Conservation (phyloP, 2,329 filamentous ascomycete genomes). For the Calonectria crousiana region DNA sequence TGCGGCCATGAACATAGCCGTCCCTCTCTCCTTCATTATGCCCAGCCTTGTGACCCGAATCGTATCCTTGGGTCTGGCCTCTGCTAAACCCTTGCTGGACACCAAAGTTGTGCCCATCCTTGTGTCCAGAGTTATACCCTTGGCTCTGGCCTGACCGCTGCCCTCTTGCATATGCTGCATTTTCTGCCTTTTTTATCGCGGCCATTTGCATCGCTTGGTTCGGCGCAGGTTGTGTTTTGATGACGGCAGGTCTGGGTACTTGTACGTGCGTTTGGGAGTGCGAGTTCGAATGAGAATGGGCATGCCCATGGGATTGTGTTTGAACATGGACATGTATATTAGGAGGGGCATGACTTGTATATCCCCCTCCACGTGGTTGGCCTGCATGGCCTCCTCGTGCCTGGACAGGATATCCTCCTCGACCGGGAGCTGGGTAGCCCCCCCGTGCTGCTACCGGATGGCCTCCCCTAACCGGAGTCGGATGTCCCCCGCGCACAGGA, state of each 20-base stretch:
- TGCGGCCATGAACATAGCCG: not conserved
- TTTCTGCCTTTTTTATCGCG: not conserved
- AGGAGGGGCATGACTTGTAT: not conserved
- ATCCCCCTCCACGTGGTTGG: not conserved
- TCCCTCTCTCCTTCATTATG: not conserved
- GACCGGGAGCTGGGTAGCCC: not conserved
- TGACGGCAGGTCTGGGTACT: not conserved
- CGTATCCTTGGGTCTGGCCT: not conserved
- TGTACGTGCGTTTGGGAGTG: not conserved
- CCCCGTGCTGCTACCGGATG: not conserved
- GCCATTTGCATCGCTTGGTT: slow-evolving; percentile 4
- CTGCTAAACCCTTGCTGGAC: not conserved
- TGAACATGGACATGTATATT: not conserved
- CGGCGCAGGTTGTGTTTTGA: not conserved
- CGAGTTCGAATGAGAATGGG: not conserved
- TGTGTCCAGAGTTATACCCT: not conserved
- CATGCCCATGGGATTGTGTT: not conserved
- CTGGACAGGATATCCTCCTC: not conserved
- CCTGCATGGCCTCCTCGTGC: not conserved
- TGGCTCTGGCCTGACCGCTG: not conserved
- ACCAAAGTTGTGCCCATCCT: not conserved
- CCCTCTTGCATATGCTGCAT: not conserved
- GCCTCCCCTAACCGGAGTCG: not conserved
- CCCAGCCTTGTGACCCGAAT: not conserved
- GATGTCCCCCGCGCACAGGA: not conserved